Percentiles rank a stretch among this genome's conserved stretches.
Evolutionary conservation across 2,329 filamentous ascomycete species (phyloP).

Genomic region (Paramyrothecium sp.): DNA sequence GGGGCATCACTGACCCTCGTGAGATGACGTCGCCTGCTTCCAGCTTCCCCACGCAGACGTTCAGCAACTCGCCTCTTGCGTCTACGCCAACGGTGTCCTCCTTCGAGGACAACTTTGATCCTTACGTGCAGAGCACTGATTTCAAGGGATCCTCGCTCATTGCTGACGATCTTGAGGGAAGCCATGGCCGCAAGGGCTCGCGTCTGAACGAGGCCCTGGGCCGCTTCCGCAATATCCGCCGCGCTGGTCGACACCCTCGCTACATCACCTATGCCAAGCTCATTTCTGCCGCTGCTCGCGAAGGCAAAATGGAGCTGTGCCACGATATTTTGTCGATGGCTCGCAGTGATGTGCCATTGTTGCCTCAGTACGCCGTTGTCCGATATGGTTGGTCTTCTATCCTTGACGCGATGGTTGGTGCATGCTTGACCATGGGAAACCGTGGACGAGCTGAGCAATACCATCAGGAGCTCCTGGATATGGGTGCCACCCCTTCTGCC

Average conservation of each 20-base stretch:
- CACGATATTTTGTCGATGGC: slow-evolving; percentile 89
- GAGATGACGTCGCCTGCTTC: slow-evolving; percentile 46
- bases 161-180: slow-evolving; percentile 83
- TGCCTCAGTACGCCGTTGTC: slow-evolving; percentile 81
- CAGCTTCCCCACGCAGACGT: slow-evolving; percentile 41
- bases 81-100: slow-evolving; percentile 57
- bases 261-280: slow-evolving; percentile 98
- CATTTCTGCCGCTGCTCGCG: slow-evolving; percentile 84
- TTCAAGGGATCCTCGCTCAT: slow-evolving; percentile 92
- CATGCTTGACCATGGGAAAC: slow-evolving; percentile 80
- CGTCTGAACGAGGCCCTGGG: slow-evolving; percentile 77
- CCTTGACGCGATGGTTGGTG: slow-evolving; percentile 93
- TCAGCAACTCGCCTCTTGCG: slow-evolving; percentile 46
- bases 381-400: slow-evolving; percentile 97
- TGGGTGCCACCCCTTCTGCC: slow-evolving; percentile 88
- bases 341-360: slow-evolving; percentile 80
- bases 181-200: slow-evolving; percentile 68
- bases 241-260: slow-evolving; percentile 83
- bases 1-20: slow-evolving; percentile 55
- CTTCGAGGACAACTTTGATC: slow-evolving; percentile 83
- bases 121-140: slow-evolving; percentile 86
- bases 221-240: slow-evolving; percentile 90
- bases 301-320: slow-evolving; percentile 77
- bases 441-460: slow-evolving; percentile 79
- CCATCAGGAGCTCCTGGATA: slow-evolving; percentile 86